Conservation (phyloP, 2,329 filamentous ascomycete species). For the Aspergillus pseudoglaucus region DNA sequence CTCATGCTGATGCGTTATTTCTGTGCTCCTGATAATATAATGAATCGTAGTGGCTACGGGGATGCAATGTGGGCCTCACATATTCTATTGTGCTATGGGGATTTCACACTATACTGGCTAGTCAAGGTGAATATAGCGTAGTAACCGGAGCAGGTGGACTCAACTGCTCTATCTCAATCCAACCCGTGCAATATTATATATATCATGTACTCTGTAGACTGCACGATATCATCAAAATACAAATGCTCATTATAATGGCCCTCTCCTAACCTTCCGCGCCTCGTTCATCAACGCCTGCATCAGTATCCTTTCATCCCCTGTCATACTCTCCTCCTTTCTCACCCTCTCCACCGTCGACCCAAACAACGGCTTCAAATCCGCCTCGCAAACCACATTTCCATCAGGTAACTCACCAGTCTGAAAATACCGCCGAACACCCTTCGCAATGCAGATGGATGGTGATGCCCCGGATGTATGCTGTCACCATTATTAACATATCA, state of each 20-base stretch:
- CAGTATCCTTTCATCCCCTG: not conserved
- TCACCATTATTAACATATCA: not conserved
- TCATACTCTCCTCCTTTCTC: not conserved
- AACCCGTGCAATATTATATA: too few relatives aligned
- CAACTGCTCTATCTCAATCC: too few relatives aligned
- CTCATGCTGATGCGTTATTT: too few relatives aligned
- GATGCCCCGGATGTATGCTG: conserved; percentile 30
- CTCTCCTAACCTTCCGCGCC: not conserved
- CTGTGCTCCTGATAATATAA: too few relatives aligned
- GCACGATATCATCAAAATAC: too few relatives aligned
- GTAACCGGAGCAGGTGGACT: too few relatives aligned
- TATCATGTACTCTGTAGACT: too few relatives aligned
- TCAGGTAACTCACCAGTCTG: conserved; percentile 34
- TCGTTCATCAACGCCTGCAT: not conserved
- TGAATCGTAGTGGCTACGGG: too few relatives aligned
- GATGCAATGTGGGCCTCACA: too few relatives aligned
- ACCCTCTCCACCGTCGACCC: conserved; percentile 3
- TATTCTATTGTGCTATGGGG: too few relatives aligned
- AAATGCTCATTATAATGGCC: not conserved
- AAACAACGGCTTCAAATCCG: conserved; percentile 30
- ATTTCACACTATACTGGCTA: too few relatives aligned
- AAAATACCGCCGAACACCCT: conserved; percentile 35
- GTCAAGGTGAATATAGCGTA: too few relatives aligned
- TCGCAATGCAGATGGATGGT: conserved; percentile 32
- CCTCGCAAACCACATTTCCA: conserved; percentile 28